Percentiles rank a stretch among this genome's conserved stretches.
Evolutionary conservation across 2,329 filamentous ascomycete species (phyloP).

Genomic region (Aureobasidium sp.): DNA sequence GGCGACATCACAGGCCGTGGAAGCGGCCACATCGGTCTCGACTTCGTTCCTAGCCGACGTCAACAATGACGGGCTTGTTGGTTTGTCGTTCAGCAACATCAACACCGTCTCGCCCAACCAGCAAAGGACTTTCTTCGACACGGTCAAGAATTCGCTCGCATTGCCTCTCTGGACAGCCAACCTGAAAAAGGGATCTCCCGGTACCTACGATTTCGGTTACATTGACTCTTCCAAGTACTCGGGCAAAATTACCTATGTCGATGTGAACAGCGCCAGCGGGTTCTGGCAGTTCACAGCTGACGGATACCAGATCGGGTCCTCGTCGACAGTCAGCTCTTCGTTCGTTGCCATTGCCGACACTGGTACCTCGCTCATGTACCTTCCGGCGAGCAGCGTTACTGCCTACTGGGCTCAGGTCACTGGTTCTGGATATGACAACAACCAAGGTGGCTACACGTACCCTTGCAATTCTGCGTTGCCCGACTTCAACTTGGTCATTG

Average conservation of each 20-base stretch:
- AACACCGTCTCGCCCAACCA: constrained; percentile 46
- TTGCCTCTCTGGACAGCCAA: constrained; percentile 49
- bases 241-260: constrained; percentile 47
- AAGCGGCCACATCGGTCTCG: constrained; percentile 54
- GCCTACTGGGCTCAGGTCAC: constrained; percentile 33
- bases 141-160: constrained; percentile 42
- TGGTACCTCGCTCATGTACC: constrained; percentile 54
- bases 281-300: constrained; percentile 55
- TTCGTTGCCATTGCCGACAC: constrained; percentile 58
- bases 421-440: constrained; percentile 29
- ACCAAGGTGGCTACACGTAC: constrained; percentile 34
- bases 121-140: constrained; percentile 54
- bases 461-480: constrained; percentile 31
- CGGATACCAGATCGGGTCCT: constrained; percentile 47
- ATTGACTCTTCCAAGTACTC: constrained; percentile 51
- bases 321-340: constrained; percentile 28
- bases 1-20: constrained; percentile 54
- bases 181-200: constrained; percentile 44
- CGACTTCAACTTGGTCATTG: constrained; percentile 42
- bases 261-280: constrained; percentile 48
- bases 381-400: constrained; percentile 37
- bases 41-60: constrained; percentile 41
- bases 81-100: constrained; percentile 50
- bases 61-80: constrained; percentile 51
- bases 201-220: constrained; percentile 50